Base-by-base conservation (phyloP, 2,329 filamentous ascomycete genomes). In the Metarhizium anisopliae region DNA sequence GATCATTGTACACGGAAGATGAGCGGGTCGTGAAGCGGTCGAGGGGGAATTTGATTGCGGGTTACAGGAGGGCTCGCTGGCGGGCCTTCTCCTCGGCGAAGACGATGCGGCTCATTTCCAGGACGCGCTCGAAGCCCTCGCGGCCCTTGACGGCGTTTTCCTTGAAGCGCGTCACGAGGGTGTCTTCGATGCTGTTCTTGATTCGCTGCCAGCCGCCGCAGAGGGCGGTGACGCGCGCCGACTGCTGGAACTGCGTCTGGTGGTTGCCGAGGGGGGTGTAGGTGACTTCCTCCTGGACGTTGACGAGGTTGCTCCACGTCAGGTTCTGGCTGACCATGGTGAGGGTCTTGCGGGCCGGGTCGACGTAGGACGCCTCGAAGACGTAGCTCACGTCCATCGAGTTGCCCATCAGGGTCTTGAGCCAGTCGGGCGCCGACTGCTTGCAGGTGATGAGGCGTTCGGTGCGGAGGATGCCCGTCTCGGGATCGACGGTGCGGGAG, bases 201-300 rank as follows among this genome's bases (percentile, higher is more conserved):
- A 97, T 91, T 68, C 91, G 90, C 74, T 96, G 90, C 92, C 94
- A 99, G 59, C 94, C 94, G 62, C 94, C 93, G 71, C 91, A 96
- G 10, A 97, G 77, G 0, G 94, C 94, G 1, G 92, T 96, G 68
- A 99, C 93, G 73, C 92, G 85, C 43, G 94, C 94, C 59, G 90
- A 86, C 76, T 99, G 94, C 51, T 84, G 79, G 68, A 99, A 97
- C 60, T 87, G 81, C 2, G 94, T 99, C 70, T 81, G 79, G 67
- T 71, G 71, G 69, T 71, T 66, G 53, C 68, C 66, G 50, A 77
- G 65, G 0, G 90, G 91, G 62, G 81, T 79, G 75, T 97, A 97
- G 55, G 88, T 78, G 60, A 96, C 92, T 18, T 93, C 96, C 77
- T 99, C 94, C 70, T 92, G 89, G 50, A 96, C 91, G 67, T 83